Evolutionary conservation across 495 filamentous ascomycete genomes (phyloP).

Genomic region (Hypoxylon fuscum): DNA sequence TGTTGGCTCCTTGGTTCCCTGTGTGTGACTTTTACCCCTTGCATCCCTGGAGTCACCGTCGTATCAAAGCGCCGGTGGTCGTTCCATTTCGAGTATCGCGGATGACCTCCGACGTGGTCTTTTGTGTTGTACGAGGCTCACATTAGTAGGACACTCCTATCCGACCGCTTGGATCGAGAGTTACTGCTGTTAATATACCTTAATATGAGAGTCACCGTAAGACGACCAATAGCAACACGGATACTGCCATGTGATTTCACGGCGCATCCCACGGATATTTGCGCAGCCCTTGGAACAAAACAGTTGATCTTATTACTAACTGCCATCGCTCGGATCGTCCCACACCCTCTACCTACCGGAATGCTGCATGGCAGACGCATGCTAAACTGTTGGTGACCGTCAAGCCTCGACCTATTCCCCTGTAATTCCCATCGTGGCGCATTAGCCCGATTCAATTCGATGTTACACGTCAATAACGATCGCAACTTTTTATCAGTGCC

Average conservation of each 20-base stretch:
- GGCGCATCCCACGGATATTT: not conserved
- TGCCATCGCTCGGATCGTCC: no score
- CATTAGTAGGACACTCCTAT: slow-evolving; percentile 7
- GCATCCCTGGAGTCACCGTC: slow-evolving; percentile 4
- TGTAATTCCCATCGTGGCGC: not conserved
- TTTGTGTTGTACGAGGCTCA: not conserved
- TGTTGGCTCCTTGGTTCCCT: slow-evolving; percentile 7
- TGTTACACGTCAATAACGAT: slow-evolving; percentile 2
- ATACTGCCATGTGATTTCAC: slow-evolving; percentile 6
- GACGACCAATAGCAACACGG: slow-evolving; percentile 6
- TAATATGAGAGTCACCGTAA: slow-evolving; percentile 4
- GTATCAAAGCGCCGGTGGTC: slow-evolving; percentile 9
- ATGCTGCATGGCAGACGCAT: not conserved
- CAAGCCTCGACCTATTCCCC: not conserved
- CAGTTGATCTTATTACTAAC: no score
- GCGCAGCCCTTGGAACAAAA: slow-evolving; percentile 10
- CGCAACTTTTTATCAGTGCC: not conserved
- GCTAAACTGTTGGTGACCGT: not conserved
- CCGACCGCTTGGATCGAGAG: slow-evolving; percentile 16
- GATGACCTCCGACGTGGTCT: not conserved
- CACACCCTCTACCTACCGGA: not conserved
- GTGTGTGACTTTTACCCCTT: slow-evolving; percentile 18
- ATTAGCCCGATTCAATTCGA: slow-evolving; percentile 1
- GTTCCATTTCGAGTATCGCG: slow-evolving; percentile 2
- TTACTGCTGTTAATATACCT: slow-evolving; percentile 16